Evolutionary conservation across 352 stramenopile genomes (phyloP).

Genomic region (Nothophytophthora sp.): DNA sequence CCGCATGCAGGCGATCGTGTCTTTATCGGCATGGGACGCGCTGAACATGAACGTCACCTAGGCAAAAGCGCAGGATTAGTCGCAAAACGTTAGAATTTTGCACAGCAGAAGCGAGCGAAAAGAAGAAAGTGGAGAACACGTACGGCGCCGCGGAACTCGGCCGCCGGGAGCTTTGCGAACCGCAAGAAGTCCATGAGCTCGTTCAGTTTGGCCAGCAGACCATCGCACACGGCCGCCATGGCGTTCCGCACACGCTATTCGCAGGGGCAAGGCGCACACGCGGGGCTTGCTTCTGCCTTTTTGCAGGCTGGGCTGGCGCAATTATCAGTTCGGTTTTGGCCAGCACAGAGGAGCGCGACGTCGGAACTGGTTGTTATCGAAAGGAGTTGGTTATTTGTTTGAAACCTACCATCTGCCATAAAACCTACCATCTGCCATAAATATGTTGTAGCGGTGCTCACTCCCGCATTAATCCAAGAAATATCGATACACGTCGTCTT

Average conservation of each 20-base stretch:
- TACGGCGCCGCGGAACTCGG: slow-evolving; percentile 67
- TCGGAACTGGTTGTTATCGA: no score
- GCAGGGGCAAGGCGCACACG: not conserved
- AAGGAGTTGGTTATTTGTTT: not conserved
- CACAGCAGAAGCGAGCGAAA: not conserved
- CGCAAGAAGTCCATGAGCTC: slow-evolving; percentile 87
- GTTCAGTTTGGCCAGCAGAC: slow-evolving; percentile 74
- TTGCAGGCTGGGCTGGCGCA: no score
- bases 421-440: not conserved
- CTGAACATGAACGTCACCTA: slow-evolving; percentile 87
- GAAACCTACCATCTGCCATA: not conserved
- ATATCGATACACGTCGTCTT: slow-evolving; percentile 16
- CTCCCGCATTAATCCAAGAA: slow-evolving; percentile 14
- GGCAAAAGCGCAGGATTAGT: slow-evolving; percentile 2
- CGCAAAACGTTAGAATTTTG: slow-evolving; percentile 1
- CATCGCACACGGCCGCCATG: slow-evolving; percentile 57
- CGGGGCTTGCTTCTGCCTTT: not conserved
- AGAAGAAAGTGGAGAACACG: not conserved
- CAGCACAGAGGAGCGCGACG: no score
- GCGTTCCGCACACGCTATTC: not conserved
- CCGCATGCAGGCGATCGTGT: slow-evolving; percentile 64
- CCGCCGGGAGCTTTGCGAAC: slow-evolving; percentile 49
- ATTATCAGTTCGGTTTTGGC: no score
- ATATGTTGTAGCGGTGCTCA: not conserved
- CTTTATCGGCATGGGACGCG: slow-evolving; percentile 34